Percentiles rank a stretch among this genome's conserved stretches.
These are phyloP conservation scores for Hericium rajendrae DNA, from an alignment of 768 basidiomycete genomes.

Conservation along the genomic window DNA sequence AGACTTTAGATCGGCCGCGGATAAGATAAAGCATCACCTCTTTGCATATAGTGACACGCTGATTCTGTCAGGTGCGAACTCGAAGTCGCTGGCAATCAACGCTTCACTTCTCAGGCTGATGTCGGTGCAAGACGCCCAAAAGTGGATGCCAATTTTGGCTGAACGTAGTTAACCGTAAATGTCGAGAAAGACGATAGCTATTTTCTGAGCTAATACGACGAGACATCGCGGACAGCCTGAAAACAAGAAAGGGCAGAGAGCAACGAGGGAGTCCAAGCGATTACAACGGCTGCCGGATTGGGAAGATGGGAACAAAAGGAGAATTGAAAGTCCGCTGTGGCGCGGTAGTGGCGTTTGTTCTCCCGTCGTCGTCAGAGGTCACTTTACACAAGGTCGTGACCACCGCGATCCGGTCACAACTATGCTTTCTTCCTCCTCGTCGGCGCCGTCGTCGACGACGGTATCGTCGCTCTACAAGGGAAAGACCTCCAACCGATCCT, in stretches of 20 bases:
- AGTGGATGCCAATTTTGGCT: no score
- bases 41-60: background rate
- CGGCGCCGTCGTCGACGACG: constrained; percentile 20
- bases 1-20: no score
- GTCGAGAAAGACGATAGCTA: no score
- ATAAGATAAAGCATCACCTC: no score
- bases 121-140: no score
- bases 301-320: background rate
- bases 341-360: constrained; percentile 1
- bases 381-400: constrained; percentile 14
- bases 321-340: constrained; percentile 9
- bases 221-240: no score
- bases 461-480: constrained; percentile 38
- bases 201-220: no score
- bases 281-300: background rate
- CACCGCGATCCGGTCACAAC: constrained; percentile 4
- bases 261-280: no score
- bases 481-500: constrained; percentile 45
- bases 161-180: no score
- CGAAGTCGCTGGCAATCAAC: background rate
- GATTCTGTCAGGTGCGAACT: background rate
- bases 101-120: no score
- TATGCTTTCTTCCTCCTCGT: constrained; percentile 10
- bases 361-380: constrained; percentile 3
- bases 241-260: no score